Conservation (phyloP, 495 filamentous ascomycete species). For the Ascodesmis nigricans region DNA sequence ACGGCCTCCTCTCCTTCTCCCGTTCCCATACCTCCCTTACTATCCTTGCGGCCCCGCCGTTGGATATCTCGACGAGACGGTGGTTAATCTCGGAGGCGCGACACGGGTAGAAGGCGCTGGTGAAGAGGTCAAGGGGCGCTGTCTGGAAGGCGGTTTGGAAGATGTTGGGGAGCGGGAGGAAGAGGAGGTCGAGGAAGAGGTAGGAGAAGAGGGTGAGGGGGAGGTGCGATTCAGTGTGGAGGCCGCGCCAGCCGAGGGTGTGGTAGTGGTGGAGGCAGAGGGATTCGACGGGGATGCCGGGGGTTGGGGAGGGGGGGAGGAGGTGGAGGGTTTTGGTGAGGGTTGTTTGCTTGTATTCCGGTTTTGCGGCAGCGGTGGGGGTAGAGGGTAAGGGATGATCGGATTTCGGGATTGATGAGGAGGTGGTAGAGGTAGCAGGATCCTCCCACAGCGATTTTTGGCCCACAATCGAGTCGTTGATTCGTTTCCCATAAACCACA, state of each 20-base stretch:
- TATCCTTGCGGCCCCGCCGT: conserved; percentile 46
- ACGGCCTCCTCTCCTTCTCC: conserved; percentile 47
- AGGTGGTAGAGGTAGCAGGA: too few relatives aligned
- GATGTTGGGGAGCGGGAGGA: conserved; percentile 84
- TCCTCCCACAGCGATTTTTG: conserved; percentile 79
- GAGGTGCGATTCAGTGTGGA: conserved; percentile 79
- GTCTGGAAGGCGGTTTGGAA: conserved; percentile 92
- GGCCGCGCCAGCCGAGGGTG: conserved; percentile 72
- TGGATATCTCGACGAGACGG: conserved; percentile 61
- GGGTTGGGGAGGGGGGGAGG: too few relatives aligned
- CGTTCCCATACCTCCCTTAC: conserved; percentile 41
- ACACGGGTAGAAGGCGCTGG: conserved; percentile 75
- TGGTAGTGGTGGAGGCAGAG: conserved; percentile 85
- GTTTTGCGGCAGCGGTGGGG: too few relatives aligned
- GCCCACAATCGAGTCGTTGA: conserved; percentile 29
- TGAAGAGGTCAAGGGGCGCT: conserved; percentile 78
- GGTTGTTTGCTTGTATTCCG: too few relatives aligned
- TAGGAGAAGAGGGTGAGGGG: conserved; percentile 76
- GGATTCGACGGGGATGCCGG: too few relatives aligned
- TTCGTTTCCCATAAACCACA: conserved; percentile 48
- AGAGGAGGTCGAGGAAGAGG: conserved; percentile 83
- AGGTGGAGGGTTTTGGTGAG: too few relatives aligned
- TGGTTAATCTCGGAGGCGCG: conserved; percentile 75
- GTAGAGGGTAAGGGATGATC: too few relatives aligned
- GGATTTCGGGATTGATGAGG: too few relatives aligned